Conservation (phyloP, 2,329 filamentous ascomycete species). For the Plectosphaerella sp. region DNA sequence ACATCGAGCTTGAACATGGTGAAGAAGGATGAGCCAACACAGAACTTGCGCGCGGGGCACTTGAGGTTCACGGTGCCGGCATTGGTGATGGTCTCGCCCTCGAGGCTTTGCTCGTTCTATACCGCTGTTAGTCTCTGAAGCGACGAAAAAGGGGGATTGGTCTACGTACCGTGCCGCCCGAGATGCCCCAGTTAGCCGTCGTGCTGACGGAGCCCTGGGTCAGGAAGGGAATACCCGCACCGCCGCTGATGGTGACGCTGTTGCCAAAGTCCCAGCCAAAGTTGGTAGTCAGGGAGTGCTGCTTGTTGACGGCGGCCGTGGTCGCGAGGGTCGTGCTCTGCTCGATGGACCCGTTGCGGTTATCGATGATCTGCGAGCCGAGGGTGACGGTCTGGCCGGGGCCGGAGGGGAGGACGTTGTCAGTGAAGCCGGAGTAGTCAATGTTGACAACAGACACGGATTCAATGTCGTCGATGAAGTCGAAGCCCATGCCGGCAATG, state of each 20-base stretch:
- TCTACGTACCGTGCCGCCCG: conserved; percentile 3
- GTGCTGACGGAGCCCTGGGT: conserved; percentile 2
- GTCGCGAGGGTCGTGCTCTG: conserved; percentile 11
- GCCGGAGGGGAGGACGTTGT: conserved; percentile 9
- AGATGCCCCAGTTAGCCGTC: conserved; percentile 8
- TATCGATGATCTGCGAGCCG: conserved; percentile 12
- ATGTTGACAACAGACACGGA: conserved; percentile 11
- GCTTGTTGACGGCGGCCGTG: conserved; percentile 8
- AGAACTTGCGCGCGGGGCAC: conserved; percentile 11
- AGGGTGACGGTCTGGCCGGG: conserved; percentile 8
- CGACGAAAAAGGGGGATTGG: not conserved
- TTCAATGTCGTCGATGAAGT: conserved; percentile 13
- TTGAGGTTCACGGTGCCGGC: conserved; percentile 10
- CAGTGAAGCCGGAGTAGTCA: conserved; percentile 10
- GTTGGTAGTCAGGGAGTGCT: conserved; percentile 4
- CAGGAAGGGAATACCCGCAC: conserved; percentile 7
- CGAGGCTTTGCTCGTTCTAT: conserved; percentile 5
- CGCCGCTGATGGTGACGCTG: conserved; percentile 4
- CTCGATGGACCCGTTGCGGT: conserved; percentile 10
- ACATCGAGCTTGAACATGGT: conserved; percentile 12
- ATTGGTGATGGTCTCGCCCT: conserved; percentile 6
- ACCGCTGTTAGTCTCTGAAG: not conserved
- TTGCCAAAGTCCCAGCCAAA: conserved; percentile 6
- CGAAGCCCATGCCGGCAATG: conserved; percentile 8
- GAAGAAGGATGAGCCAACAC: conserved; percentile 10